phyloP scores from a whole-genome alignment of 2,329 filamentous ascomycete species.

The Fusarium guadeloupense region DNA sequence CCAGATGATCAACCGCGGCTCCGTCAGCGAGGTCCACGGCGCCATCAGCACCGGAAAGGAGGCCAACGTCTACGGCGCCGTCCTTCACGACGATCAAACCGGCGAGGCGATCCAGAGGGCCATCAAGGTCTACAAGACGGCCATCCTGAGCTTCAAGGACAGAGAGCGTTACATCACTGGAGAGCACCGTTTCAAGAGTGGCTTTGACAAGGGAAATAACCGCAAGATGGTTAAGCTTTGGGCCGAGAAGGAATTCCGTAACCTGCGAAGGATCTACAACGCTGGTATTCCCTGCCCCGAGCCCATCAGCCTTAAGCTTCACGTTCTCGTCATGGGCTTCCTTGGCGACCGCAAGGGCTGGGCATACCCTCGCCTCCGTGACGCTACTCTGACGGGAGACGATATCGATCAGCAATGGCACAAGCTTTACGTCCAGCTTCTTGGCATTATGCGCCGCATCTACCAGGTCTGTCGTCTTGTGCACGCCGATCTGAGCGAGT shows the following conservation, averaged over 20 bases:
- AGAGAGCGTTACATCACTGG: conserved; percentile 94
- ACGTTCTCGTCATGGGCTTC: conserved; percentile 95
- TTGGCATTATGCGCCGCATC: conserved; percentile 90
- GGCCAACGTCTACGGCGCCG: conserved; percentile 95
- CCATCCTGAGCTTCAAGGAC: conserved; percentile 97
- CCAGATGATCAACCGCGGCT: conserved; percentile 92
- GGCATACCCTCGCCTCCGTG: conserved; percentile 87
- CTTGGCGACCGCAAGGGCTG: conserved; percentile 87
- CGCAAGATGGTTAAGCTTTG: conserved; percentile 97
- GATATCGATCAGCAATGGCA: conserved; percentile 79
- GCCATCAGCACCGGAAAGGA: conserved; percentile 97
- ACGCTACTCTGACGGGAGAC: conserved; percentile 77
- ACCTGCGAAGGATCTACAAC: conserved; percentile 82
- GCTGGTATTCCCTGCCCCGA: conserved; percentile 92
- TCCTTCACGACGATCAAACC: conserved; percentile 67
- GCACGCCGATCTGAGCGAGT: conserved; percentile 96
- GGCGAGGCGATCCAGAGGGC: conserved; percentile 75
- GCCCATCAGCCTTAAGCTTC: conserved; percentile 87
- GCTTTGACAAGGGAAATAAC: conserved; percentile 94
- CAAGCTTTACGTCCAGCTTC: conserved; percentile 80
- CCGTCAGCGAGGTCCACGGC: conserved; percentile 91
- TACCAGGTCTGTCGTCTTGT: conserved; percentile 93
- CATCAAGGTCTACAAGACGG: conserved; percentile 99
- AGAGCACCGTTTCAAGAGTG: conserved; percentile 89
- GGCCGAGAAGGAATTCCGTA: conserved; percentile 98